A percentile compares a stretch with the other conserved stretches of the same genome.
Conservation (phyloP, 2,329 filamentous ascomycete species). For the Fusarium acutatum region DNA sequence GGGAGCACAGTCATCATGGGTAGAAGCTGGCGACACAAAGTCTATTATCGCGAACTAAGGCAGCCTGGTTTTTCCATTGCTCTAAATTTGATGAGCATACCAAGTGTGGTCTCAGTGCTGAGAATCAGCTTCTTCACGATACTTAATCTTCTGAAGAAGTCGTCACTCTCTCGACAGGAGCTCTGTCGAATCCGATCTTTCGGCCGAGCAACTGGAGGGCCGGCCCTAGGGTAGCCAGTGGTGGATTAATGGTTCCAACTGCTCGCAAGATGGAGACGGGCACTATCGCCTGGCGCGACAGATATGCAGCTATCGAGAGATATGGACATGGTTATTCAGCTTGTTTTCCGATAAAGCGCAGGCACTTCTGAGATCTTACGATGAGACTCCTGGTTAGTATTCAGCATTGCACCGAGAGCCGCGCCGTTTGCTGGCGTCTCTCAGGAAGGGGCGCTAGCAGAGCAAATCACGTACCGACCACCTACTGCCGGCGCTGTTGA, state of each 20-base stretch:
- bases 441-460: neutral
- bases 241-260: too few relatives aligned
- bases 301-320: neutral
- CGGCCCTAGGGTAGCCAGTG: neutral
- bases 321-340: too few relatives aligned
- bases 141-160: neutral
- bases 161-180: too few relatives aligned
- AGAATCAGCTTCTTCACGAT: neutral
- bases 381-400: neutral
- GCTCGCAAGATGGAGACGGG: neutral
- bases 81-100: rapidly evolving
- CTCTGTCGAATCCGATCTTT: neutral
- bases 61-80: too few relatives aligned
- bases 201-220: neutral
- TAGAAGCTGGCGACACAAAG: neutral
- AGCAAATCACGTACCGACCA: neutral
- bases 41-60: too few relatives aligned
- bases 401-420: neutral
- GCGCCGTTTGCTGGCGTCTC: rapidly evolving
- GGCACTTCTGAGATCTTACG: neutral
- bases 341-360: neutral
- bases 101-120: too few relatives aligned
- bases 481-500: neutral
- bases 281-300: neutral
- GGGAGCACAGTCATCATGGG: neutral